phyloP scores from a whole-genome alignment of 192 early-diverging fungal species.

The Pilobolus umbonatus region DNA sequence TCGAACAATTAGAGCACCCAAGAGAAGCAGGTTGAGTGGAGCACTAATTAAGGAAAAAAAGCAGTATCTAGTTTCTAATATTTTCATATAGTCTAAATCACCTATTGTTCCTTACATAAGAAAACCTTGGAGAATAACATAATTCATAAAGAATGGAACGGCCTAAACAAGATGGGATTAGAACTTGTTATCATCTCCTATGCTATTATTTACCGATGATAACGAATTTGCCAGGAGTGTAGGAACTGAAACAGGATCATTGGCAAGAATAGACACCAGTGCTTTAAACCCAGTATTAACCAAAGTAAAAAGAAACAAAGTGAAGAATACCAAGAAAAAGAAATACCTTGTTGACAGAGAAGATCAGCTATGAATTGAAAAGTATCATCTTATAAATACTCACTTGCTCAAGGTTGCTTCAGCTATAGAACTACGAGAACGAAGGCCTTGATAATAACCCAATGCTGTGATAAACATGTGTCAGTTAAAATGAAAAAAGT shows the following conservation, averaged over 20 bases:
- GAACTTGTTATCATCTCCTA: neutral
- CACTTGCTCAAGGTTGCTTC: conserved; percentile 35
- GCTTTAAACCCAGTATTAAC: conserved; percentile 54
- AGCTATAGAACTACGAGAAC: conserved; percentile 26
- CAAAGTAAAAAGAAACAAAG: conserved; percentile 68
- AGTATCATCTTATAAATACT: neutral
- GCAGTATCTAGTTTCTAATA: neutral
- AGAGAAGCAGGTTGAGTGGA: conserved; percentile 60
- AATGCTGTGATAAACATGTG: conserved; percentile 13
- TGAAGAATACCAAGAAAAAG: conserved; percentile 69
- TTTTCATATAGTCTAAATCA: neutral
- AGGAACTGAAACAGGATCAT: conserved; percentile 51
- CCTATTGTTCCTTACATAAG: conserved; percentile 29
- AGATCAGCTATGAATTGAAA: too few relatives aligned
- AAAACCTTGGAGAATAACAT: conserved; percentile 66
- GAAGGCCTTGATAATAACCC: conserved; percentile 28
- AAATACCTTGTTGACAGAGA: too few relatives aligned
- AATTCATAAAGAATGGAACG: conserved; percentile 75
- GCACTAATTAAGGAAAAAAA: conserved; percentile 16
- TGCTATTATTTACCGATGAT: conserved; percentile 36
- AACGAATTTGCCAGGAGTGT: conserved; percentile 56
- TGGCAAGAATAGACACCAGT: conserved; percentile 49
- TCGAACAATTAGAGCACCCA: conserved; percentile 54
- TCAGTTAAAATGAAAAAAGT: neutral
- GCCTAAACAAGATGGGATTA: conserved; percentile 30